phyloP scores from a whole-genome alignment of 345 rosid genomes.

The Erysimum cheiranthoides region DNA sequence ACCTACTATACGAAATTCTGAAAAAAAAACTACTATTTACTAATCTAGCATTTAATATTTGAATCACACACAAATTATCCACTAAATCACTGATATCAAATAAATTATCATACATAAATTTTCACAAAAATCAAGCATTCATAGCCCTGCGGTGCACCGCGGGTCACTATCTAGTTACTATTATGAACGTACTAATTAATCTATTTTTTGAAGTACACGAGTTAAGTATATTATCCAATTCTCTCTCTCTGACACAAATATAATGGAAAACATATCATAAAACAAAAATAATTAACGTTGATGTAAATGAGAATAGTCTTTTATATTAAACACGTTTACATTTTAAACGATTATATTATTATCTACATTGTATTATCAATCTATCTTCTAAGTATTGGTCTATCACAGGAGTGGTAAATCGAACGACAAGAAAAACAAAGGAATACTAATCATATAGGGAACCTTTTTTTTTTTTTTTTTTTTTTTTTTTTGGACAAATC shows the following conservation, averaged over 20 bases:
- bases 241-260: neutral
- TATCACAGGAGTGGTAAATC: constrained; percentile 5
- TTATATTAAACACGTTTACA: constrained; percentile 6
- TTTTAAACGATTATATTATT: neutral
- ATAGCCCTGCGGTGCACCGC: no score
- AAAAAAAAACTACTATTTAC: no score
- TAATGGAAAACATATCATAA: no score
- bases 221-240: neutral
- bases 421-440: constrained; percentile 13
- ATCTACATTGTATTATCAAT: neutral
- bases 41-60: no score
- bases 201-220: neutral
- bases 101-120: no score
- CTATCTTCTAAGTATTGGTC: neutral
- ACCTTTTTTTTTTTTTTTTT: no score
- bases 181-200: neutral
- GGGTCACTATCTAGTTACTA: no score
- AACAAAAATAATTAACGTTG: neutral
- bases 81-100: no score
- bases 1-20: no score
- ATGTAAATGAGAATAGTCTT: neutral
- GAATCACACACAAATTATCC: no score
- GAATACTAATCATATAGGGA: constrained; percentile 8
- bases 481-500: no score
- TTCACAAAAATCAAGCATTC: no score